Evolutionary conservation across 208 protist genomes (phyloP).

Genomic region (Leptomonas seymouri): DNA sequence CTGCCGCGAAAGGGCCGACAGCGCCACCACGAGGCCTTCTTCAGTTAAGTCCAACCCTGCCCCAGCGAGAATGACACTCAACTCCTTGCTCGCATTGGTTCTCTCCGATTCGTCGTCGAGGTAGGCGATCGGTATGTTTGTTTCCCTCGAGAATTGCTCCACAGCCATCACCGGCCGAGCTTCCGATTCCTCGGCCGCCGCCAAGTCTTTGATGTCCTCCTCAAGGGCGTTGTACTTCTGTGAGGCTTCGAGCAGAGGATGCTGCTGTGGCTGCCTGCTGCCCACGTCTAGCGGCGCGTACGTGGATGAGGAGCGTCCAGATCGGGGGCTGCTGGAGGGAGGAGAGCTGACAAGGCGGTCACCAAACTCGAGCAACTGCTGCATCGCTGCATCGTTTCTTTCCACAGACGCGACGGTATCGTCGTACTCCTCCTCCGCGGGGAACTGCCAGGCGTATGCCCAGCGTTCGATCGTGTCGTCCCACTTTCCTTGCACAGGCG

Average conservation of each 20-base stretch:
- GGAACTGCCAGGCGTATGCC: conserved; percentile 93
- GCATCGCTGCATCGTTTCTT: conserved; percentile 60
- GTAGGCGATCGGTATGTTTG: conserved; percentile 81
- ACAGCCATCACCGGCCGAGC: conserved; percentile 32
- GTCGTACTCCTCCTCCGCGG: conserved; percentile 78
- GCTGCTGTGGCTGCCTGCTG: neutral
- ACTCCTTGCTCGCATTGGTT: conserved; percentile 76
- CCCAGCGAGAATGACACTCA: conserved; percentile 62
- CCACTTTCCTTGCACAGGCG: conserved; percentile 86
- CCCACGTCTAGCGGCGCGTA: conserved; percentile 30
- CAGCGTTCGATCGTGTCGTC: conserved; percentile 93
- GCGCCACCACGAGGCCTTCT: conserved; percentile 71
- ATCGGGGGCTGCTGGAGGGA: conserved; percentile 45
- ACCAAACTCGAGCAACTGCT: conserved; percentile 64
- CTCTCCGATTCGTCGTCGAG: conserved; percentile 83
- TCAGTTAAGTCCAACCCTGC: conserved; percentile 81
- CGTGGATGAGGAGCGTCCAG: conserved; percentile 43
- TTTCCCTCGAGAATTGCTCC: conserved; percentile 50
- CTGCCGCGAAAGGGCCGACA: conserved; percentile 68
- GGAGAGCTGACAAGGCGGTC: conserved; percentile 54
- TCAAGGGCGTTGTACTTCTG: conserved; percentile 58
- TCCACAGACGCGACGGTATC: conserved; percentile 53
- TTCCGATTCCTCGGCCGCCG: neutral
- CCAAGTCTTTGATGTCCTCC: conserved; percentile 20
- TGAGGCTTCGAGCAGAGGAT: conserved; percentile 10